Conservation (phyloP, 768 basidiomycete genomes). For the Boletellus ananas region DNA sequence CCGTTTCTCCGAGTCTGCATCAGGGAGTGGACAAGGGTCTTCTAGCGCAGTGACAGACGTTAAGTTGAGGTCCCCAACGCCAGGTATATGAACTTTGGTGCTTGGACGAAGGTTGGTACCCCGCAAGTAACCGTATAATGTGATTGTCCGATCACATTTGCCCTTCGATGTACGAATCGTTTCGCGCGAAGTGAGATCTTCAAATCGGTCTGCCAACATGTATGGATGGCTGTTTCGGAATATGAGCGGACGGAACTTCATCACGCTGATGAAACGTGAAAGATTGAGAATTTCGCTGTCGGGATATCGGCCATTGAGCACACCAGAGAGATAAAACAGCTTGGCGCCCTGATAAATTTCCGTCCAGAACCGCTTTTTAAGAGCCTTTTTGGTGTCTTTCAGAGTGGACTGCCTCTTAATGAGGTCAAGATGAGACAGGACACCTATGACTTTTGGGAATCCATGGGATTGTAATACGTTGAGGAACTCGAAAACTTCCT, state of each 20-base stretch:
- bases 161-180: conserved; percentile 70
- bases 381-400: conserved; percentile 83
- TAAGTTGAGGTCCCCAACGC: conserved; percentile 86
- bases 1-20: conserved; percentile 84
- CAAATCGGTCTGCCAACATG: conserved; percentile 89
- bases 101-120: conserved; percentile 78
- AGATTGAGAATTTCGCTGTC: conserved; percentile 96
- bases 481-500: conserved; percentile 99
- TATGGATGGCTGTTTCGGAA: conserved; percentile 97
- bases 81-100: conserved; percentile 90
- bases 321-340: conserved; percentile 94
- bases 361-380: conserved; percentile 99
- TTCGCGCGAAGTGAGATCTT: conserved; percentile 92
- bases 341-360: conserved; percentile 99
- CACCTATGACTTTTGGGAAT: conserved; percentile 96
- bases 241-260: conserved; percentile 97
- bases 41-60: conserved; percentile 68
- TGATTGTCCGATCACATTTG: conserved; percentile 91
- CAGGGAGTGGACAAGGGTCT: conserved; percentile 96
- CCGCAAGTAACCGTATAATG: conserved; percentile 90
- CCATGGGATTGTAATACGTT: conserved; percentile 97
- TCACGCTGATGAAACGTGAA: conserved; percentile 92
- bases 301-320: conserved; percentile 95
- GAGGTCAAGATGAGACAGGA: conserved; percentile 94
- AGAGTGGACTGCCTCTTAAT: conserved; percentile 89